phyloP scores from a whole-genome alignment of 2,329 filamentous ascomycete genomes.

The Verticillium albo-atrum region DNA sequence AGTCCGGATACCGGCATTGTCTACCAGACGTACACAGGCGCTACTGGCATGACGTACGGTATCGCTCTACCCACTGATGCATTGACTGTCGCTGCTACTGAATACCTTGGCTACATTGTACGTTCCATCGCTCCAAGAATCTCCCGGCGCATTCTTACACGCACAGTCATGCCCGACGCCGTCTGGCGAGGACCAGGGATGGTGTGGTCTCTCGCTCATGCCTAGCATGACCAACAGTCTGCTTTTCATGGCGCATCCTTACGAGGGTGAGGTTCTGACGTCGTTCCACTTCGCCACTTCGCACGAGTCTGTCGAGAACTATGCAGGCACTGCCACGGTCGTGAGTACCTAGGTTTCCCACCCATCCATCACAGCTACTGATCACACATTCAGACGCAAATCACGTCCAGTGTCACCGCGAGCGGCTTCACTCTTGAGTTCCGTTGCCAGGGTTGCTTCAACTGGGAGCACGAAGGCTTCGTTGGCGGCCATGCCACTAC shows the following conservation, averaged over 20 bases:
- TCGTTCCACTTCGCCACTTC: slow-evolving; percentile 34
- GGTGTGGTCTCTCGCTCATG: slow-evolving; percentile 53
- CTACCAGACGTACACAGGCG: slow-evolving; percentile 45
- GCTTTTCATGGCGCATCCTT: slow-evolving; percentile 54
- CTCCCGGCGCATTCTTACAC: neutral
- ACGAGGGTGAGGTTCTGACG: slow-evolving; percentile 47
- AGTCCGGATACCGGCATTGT: slow-evolving; percentile 46
- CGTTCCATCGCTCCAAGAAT: slow-evolving; percentile 13
- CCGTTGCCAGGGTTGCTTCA: slow-evolving; percentile 54
- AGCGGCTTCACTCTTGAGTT: slow-evolving; percentile 61
- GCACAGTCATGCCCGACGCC: slow-evolving; percentile 39
- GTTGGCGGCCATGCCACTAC: slow-evolving; percentile 39
- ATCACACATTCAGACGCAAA: slow-evolving; percentile 37
- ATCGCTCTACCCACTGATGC: slow-evolving; percentile 48
- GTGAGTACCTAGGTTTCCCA: neutral
- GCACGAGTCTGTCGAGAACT: slow-evolving; percentile 42
- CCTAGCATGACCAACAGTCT: slow-evolving; percentile 54
- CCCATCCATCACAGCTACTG: neutral
- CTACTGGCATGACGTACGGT: slow-evolving; percentile 47
- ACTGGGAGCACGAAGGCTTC: slow-evolving; percentile 46
- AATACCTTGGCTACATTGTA: slow-evolving; percentile 58
- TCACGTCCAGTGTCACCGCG: slow-evolving; percentile 52
- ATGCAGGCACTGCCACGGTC: slow-evolving; percentile 57
- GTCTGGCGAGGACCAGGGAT: slow-evolving; percentile 43
- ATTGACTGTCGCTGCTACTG: slow-evolving; percentile 39